Percentiles rank a stretch among this genome's conserved stretches.
Conservation (phyloP, 1,284 basidiomycete species). For the Volvariella surrecta region DNA sequence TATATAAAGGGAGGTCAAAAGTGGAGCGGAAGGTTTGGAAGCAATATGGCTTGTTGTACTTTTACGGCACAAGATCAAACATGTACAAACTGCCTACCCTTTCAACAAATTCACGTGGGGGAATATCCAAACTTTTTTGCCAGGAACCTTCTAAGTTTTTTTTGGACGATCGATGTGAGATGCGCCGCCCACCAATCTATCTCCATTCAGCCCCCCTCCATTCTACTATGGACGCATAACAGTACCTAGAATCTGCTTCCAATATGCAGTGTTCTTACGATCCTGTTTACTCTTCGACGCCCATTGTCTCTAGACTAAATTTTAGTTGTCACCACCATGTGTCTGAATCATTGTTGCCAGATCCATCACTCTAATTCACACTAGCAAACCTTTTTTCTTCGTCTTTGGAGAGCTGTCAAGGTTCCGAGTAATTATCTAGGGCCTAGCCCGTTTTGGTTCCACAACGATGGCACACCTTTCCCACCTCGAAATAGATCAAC, state of each 20-base stretch:
- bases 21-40: conserved; percentile 37
- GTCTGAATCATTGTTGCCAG: background rate
- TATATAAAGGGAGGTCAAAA: conserved; percentile 26
- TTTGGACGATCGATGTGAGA: conserved; percentile 23
- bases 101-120: conserved; percentile 23
- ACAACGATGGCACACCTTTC: conserved; percentile 15
- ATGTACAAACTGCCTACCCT: conserved; percentile 34
- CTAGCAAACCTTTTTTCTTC: conserved; percentile 6
- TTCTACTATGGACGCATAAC: too few species aligned
- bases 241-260: background rate
- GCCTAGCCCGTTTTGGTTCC: conserved; percentile 14
- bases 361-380: conserved; percentile 3
- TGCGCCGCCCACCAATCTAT: conserved; percentile 22
- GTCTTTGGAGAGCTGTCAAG: conserved; percentile 1
- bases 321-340: background rate
- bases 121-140: background rate
- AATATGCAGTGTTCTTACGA: background rate
- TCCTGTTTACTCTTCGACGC: background rate
- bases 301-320: conserved; percentile 1
- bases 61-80: conserved; percentile 35
- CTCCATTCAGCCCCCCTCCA: conserved; percentile 15
- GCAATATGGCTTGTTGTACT: conserved; percentile 32
- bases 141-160: conserved; percentile 26
- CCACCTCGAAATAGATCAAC: conserved; percentile 19
- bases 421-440: background rate